Evolutionary conservation across 2,329 filamentous ascomycete species (phyloP).

Genomic region (Neonectria neomacrospora): DNA sequence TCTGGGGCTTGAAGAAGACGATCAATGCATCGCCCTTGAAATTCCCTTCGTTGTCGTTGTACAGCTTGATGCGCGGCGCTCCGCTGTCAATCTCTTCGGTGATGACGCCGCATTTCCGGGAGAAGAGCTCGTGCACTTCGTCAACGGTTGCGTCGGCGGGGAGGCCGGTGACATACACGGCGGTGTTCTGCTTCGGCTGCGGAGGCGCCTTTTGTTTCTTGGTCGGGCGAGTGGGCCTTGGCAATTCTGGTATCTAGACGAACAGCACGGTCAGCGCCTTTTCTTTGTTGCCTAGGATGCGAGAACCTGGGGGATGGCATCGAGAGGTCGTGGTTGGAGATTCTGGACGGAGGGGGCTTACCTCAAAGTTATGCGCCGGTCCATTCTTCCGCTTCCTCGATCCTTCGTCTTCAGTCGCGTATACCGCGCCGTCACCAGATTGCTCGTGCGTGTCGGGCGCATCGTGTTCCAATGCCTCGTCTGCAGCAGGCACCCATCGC

Average conservation of each 20-base stretch:
- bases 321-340: not conserved
- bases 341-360: conserved; percentile 47
- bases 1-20: conserved; percentile 94
- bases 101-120: conserved; percentile 85
- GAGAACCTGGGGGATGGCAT: not conserved
- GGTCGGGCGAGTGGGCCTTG: conserved; percentile 53
- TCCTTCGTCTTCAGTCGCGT: conserved; percentile 40
- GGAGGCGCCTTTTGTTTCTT: conserved; percentile 62
- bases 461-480: conserved; percentile 54
- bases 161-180: conserved; percentile 90
- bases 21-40: conserved; percentile 96
- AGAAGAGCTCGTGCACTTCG: conserved; percentile 87
- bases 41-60: conserved; percentile 80
- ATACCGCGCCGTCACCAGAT: conserved; percentile 40
- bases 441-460: conserved; percentile 53
- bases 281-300: not conserved
- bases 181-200: conserved; percentile 78
- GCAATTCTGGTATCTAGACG: conserved; percentile 41
- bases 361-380: conserved; percentile 53
- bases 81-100: conserved; percentile 94
- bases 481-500: conserved; percentile 78
- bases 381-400: conserved; percentile 58
- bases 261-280: conserved; percentile 23
- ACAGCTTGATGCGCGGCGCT: conserved; percentile 91
- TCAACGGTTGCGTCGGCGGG: conserved; percentile 81